Conservation (phyloP, 805 yeast species). For the Starmera pachycereana region DNA sequence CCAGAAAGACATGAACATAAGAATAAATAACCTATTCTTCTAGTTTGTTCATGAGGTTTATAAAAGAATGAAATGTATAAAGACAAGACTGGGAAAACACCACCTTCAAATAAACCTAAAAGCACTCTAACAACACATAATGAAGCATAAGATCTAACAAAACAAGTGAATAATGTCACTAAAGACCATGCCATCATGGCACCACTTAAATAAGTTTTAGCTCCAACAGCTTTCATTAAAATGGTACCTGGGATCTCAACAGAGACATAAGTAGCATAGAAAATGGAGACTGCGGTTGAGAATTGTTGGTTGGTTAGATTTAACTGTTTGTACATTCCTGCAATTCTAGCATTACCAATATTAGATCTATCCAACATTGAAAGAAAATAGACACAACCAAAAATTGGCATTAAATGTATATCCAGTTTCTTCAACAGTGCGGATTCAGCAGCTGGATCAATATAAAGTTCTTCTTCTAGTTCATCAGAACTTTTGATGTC, state of each 20-base stretch:
- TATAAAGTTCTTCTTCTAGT: no score
- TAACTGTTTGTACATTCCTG: constrained; percentile 26
- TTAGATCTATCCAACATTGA: constrained; percentile 32
- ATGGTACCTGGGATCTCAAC: constrained; percentile 3
- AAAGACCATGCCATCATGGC: constrained; percentile 3
- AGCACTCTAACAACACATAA: no score
- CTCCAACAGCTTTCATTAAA: constrained; percentile 1
- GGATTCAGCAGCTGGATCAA: not conserved
- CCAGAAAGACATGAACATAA: no score
- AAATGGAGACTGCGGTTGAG: constrained; percentile 25
- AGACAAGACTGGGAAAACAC: no score
- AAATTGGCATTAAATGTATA: constrained; percentile 19
- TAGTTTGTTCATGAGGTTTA: no score
- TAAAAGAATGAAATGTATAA: no score
- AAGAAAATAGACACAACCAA: constrained; percentile 23
- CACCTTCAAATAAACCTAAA: no score
- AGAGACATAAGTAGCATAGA: constrained; percentile 27
- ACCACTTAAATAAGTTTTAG: not conserved
- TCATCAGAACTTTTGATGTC: no score
- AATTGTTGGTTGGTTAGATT: constrained; percentile 18
- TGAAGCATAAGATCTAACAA: no score
- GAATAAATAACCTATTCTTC: no score
- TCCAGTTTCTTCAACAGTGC: constrained; percentile 21
- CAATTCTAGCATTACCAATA: constrained; percentile 35
- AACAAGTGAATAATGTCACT: no score